Conservation (phyloP, 2,329 filamentous ascomycete species). For the Xylaria sp. region DNA sequence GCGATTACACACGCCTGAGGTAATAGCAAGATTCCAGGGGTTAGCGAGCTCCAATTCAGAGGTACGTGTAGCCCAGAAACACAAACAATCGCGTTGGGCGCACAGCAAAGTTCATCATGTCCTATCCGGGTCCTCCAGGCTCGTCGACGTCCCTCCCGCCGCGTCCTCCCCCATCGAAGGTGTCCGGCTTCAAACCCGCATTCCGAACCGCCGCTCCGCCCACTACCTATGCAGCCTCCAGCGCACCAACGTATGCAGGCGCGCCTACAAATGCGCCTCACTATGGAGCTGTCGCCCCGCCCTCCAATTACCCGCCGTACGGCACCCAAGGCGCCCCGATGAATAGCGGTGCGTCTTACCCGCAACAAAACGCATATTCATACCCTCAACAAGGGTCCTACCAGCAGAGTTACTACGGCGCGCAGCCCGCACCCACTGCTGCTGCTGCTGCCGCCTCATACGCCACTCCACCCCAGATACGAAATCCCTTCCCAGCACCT, state of each 20-base stretch:
- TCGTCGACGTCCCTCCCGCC: conserved; percentile 75
- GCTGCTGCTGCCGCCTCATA: conserved; percentile 58
- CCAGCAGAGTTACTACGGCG: conserved; percentile 52
- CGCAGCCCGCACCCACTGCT: conserved; percentile 40
- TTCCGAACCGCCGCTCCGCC: conserved; percentile 54
- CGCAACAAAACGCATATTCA: conserved; percentile 43
- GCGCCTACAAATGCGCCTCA: conserved; percentile 55
- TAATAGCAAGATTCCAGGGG: conserved; percentile 14
- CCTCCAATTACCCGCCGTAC: conserved; percentile 54
- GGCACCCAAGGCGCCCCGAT: conserved; percentile 46
- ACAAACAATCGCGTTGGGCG: conserved; percentile 48
- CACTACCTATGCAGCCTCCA: conserved; percentile 51
- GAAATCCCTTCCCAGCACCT: conserved; percentile 82
- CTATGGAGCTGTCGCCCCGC: conserved; percentile 56
- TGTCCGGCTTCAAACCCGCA: conserved; percentile 61
- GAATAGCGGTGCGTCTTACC: conserved; percentile 40
- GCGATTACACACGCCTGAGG: background rate
- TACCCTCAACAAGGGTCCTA: conserved; percentile 49
- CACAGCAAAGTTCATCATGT: conserved; percentile 76
- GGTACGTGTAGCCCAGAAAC: conserved; percentile 59
- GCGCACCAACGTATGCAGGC: conserved; percentile 51
- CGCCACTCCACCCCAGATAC: conserved; percentile 73
- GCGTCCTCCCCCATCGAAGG: conserved; percentile 74
- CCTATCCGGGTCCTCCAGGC: conserved; percentile 88
- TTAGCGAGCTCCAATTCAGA: conserved; percentile 47